Conservation (phyloP, 768 basidiomycete genomes). For the Gyrodon lividus region DNA sequence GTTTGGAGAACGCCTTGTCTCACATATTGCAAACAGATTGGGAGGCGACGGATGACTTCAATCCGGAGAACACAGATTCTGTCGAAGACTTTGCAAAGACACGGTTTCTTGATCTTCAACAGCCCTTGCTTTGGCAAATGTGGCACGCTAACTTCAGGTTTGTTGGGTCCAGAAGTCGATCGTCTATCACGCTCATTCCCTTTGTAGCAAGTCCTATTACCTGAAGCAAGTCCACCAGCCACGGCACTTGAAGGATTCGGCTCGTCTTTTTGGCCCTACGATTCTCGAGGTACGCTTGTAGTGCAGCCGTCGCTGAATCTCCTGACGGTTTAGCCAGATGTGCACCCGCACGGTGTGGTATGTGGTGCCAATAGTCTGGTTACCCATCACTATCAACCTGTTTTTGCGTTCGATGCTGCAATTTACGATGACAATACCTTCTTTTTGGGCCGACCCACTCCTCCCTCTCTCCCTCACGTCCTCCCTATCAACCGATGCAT, state of each 20-base stretch:
- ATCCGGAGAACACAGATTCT: slow-evolving; percentile 86
- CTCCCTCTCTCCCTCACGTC: slow-evolving; percentile 52
- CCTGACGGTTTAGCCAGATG: slow-evolving; percentile 42
- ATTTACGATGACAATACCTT: slow-evolving; percentile 70
- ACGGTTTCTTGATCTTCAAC: slow-evolving; percentile 86
- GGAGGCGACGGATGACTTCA: slow-evolving; percentile 86
- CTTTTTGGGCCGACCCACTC: slow-evolving; percentile 55
- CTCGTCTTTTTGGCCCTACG: slow-evolving; percentile 81
- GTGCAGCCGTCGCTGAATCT: neutral
- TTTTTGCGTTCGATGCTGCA: slow-evolving; percentile 80
- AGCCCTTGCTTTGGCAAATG: slow-evolving; percentile 83
- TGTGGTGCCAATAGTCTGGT: slow-evolving; percentile 89
- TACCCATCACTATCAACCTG: slow-evolving; percentile 80
- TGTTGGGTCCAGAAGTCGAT: slow-evolving; percentile 14
- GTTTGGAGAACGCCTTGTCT: slow-evolving; percentile 5
- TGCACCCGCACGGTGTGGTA: slow-evolving; percentile 91
- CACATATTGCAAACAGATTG: slow-evolving; percentile 55
- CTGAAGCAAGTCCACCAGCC: slow-evolving; percentile 97
- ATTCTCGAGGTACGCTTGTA: slow-evolving; percentile 66
- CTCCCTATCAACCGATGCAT: slow-evolving; percentile 48
- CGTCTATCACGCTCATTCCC: neutral
- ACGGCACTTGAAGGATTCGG: slow-evolving; percentile 78
- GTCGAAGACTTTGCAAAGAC: slow-evolving; percentile 83
- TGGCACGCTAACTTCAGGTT: slow-evolving; percentile 85
- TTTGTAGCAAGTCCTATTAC: slow-evolving; percentile 85